A percentile compares a stretch with the other conserved stretches of the same genome.
Evolutionary conservation across 495 filamentous ascomycete genomes (phyloP).

Genomic region (Staphylotrichum longicolle): DNA sequence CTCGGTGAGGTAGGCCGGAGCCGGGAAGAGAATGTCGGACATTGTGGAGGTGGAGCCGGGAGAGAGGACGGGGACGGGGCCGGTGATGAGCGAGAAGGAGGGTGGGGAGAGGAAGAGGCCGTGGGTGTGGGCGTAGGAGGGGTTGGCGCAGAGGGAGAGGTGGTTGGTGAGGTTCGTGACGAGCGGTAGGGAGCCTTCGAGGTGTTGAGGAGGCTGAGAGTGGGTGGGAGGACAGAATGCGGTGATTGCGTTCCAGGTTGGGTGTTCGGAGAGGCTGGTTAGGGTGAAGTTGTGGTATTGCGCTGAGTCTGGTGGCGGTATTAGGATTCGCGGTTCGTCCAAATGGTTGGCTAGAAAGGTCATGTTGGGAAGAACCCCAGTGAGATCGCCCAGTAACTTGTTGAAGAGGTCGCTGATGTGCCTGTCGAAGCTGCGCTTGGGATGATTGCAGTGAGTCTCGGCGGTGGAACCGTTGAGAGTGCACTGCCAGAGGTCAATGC

Average conservation of each 20-base stretch:
- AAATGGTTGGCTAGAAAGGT: conserved; percentile 74
- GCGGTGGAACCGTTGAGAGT: conserved; percentile 19
- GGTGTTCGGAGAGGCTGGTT: conserved; percentile 14
- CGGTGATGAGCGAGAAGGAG: conserved; percentile 30
- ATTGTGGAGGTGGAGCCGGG: conserved; percentile 37
- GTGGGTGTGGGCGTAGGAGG: conserved; percentile 30
- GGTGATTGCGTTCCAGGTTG: conserved; percentile 25
- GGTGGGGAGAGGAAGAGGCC: conserved; percentile 32
- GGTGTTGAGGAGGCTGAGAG: neutral
- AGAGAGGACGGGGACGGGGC: conserved; percentile 40
- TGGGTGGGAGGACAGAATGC: conserved; percentile 14
- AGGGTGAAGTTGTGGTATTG: neutral
- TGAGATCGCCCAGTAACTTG: conserved; percentile 59
- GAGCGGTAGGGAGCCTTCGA: conserved; percentile 30
- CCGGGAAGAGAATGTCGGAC: conserved; percentile 42
- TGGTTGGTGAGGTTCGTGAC: conserved; percentile 20
- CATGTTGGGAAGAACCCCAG: conserved; percentile 65
- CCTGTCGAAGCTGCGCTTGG: conserved; percentile 27
- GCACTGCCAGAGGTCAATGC: conserved; percentile 34
- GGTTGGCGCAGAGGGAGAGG: conserved; percentile 32
- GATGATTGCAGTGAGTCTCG: conserved; percentile 31
- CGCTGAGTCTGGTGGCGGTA: conserved; percentile 40
- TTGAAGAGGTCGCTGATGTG: conserved; percentile 26
- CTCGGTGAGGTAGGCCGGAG: conserved; percentile 33
- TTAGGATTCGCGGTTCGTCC: conserved; percentile 70